Evolutionary conservation across 1,139 yeast genomes (phyloP), one percentile per base, ranked within the genome.

Genomic region (Sugiyamaella novakii): DNA sequence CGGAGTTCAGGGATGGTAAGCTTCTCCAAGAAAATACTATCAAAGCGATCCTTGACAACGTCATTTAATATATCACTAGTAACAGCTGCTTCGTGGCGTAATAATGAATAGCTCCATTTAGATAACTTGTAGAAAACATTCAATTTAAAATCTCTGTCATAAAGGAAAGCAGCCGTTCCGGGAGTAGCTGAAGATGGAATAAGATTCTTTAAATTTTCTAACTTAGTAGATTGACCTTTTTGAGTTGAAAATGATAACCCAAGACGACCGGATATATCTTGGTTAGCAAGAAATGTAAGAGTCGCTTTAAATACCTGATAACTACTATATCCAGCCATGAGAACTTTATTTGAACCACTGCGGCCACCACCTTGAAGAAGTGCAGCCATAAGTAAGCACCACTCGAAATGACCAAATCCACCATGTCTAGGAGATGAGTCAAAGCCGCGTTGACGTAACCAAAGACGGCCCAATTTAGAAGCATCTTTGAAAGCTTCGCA

Each of bases 331-430:
- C 98, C 98, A 59, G 83, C 84, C 40, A 89, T 68, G 51, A 92
- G 73, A 27, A 88, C 83, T 56, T 76, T 77, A 8, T 73, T 67
- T 4, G 47, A 46, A 17, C 47, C 29, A 12, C 30, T 33, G 28
- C 48, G 43, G 46, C 95, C 94, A 59, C 96, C 96, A 58, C 97
- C 96, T 56, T 83, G 81, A 36, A 92, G 72, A 51, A 92, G 72
- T 1, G 89, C 85, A 38, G 95, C 83, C 83, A 88, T 80, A 44
- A 91, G 68, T 39, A 84, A 72, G 21, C 92, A 83, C 69, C 89
- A 89, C 69, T 92, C 98, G 65, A 88, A 88, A 59, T 85, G 87
- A 12, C 98, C 98, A 66, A 92, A 91, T 0, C 98, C 98, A 39
- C 89, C 89, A 15, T 58, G 54, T 8, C 57, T 53, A 12, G 73